A percentile compares a stretch with the other conserved stretches of the same genome.
Evolutionary conservation across 2,329 filamentous ascomycete species (phyloP).

Genomic region (Akanthomyces uredinophilus): DNA sequence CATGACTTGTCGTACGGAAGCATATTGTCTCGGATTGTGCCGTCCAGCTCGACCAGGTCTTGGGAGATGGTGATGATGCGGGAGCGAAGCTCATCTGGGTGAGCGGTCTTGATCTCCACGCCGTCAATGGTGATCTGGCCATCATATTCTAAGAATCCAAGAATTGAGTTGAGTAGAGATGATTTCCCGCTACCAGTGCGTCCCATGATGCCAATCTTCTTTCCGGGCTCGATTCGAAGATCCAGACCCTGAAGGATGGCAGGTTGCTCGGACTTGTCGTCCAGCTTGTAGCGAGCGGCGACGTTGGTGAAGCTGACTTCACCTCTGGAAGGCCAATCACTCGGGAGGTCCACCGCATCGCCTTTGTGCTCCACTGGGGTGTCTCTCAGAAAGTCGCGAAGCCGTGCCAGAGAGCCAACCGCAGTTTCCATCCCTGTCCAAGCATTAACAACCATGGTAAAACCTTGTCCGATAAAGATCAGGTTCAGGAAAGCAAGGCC

Average conservation of each 20-base stretch:
- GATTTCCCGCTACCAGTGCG: slow-evolving; percentile 67
- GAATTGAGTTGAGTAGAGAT: slow-evolving; percentile 60
- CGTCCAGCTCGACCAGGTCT: neutral
- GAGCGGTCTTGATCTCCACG: slow-evolving; percentile 54
- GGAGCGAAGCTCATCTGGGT: neutral
- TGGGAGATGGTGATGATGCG: slow-evolving; percentile 3
- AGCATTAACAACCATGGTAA: neutral
- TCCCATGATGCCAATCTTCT: slow-evolving; percentile 63
- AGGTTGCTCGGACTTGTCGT: neutral
- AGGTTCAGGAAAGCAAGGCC: slow-evolving; percentile 8
- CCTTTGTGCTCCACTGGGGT: neutral
- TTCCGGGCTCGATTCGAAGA: slow-evolving; percentile 55
- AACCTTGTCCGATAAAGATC: neutral
- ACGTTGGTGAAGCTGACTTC: neutral
- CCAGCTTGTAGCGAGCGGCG: neutral
- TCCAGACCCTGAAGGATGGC: slow-evolving; percentile 49
- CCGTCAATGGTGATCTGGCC: slow-evolving; percentile 62
- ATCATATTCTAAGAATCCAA: slow-evolving; percentile 62
- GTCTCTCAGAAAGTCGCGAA: neutral
- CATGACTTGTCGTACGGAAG: slow-evolving; percentile 1
- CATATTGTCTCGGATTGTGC: slow-evolving; percentile 2
- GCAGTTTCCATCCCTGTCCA: neutral
- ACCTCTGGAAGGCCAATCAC: neutral
- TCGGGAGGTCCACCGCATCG: neutral
- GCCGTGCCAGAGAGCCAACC: neutral